phyloP scores from a whole-genome alignment of 1,139 yeast species.

The Maudiozyma humilis region DNA sequence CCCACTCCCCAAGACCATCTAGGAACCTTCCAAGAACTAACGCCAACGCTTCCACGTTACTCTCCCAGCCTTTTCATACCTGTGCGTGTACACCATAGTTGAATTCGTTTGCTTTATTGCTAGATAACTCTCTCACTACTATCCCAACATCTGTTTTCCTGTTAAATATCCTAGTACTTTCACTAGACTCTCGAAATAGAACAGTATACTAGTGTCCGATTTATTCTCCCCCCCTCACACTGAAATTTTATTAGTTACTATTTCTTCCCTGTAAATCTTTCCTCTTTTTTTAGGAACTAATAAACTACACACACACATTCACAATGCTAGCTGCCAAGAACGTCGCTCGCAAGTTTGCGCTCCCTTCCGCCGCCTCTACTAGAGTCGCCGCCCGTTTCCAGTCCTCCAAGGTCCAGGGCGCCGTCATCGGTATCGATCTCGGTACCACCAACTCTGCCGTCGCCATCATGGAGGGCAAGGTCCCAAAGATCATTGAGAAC shows the following conservation, averaged over 20 bases:
- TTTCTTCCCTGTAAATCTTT: not conserved
- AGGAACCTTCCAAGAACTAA: not conserved
- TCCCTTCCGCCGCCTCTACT: slow-evolving; percentile 12
- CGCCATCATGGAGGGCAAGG: slow-evolving; percentile 94
- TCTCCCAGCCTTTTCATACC: not conserved
- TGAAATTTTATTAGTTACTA: not conserved
- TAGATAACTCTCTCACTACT: not conserved
- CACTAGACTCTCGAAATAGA: too few relatives aligned
- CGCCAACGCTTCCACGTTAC: not conserved
- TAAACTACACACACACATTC: not conserved
- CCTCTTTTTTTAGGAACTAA: not conserved
- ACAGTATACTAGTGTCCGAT: not conserved
- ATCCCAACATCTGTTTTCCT: not conserved
- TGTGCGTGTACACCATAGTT: not conserved
- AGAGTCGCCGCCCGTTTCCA: slow-evolving; percentile 34
- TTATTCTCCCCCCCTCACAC: not conserved
- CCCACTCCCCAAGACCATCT: not conserved
- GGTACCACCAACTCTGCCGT: slow-evolving; percentile 99
- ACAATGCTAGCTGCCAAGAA: slow-evolving; percentile 27
- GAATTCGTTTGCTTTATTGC: not conserved
- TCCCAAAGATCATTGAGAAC: slow-evolving; percentile 94
- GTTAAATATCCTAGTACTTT: too few relatives aligned
- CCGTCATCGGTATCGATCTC: slow-evolving; percentile 95
- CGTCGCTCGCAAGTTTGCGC: slow-evolving; percentile 19
- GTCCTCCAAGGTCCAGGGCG: slow-evolving; percentile 50